Percentiles rank a stretch among this genome's conserved stretches.
phyloP scores from a whole-genome alignment of 116 monocot genomes.

The Posidonia oceanica region DNA sequence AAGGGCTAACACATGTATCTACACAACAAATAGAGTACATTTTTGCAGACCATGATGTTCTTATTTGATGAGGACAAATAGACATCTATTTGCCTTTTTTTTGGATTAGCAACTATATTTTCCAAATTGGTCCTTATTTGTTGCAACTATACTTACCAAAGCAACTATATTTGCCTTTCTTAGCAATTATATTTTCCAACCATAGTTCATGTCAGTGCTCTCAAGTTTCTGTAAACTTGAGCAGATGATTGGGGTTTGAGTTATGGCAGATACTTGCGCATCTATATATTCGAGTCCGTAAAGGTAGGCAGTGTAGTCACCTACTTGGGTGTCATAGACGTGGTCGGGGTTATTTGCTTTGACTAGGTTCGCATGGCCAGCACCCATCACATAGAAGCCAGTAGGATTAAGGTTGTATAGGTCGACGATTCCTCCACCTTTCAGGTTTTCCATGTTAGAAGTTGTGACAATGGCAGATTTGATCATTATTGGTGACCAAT shows the following conservation, averaged over 20 bases:
- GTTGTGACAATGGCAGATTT: conserved; percentile 18
- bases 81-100: too few species aligned
- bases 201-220: conserved; percentile 8
- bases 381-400: conserved; percentile 8
- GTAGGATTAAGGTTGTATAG: background rate
- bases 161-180: too few species aligned
- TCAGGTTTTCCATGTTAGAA: background rate
- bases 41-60: too few species aligned
- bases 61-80: too few species aligned
- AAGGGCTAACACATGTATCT: too few species aligned
- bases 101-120: too few species aligned
- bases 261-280: background rate
- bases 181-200: too few species aligned
- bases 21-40: too few species aligned
- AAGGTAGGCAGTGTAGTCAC: conserved; percentile 8
- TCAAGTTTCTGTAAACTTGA: background rate
- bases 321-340: conserved; percentile 6
- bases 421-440: background rate
- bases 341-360: conserved; percentile 7
- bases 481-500: conserved; percentile 14
- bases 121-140: too few species aligned
- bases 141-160: too few species aligned
- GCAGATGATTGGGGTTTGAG: background rate
- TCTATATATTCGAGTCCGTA: conserved; percentile 9
- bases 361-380: conserved; percentile 5